Evolutionary conservation across 441 rosid species (phyloP).

Genomic region (Pelargonium citronellum): DNA sequence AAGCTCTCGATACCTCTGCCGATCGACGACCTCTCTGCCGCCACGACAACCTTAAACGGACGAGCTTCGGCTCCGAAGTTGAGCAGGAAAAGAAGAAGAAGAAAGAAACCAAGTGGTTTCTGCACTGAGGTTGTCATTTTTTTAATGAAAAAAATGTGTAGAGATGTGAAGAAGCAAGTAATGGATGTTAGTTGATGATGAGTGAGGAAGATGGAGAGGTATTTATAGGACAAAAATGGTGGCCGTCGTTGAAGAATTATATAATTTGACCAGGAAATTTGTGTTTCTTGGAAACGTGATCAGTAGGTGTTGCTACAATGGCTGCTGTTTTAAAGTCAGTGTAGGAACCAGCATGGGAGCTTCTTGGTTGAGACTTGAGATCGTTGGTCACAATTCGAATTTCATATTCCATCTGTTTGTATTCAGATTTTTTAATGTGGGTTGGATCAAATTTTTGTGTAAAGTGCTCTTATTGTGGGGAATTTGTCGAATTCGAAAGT

Average conservation of each 20-base stretch:
- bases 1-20: conserved; percentile 28
- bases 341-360: no score
- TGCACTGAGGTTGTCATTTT: conserved; percentile 22
- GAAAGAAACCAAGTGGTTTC: conserved; percentile 20
- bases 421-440: no score
- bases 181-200: background rate
- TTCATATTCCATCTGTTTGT: no score
- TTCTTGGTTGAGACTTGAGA: background rate
- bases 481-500: no score
- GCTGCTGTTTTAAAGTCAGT: no score
- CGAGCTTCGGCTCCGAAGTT: conserved; percentile 35
- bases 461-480: no score
- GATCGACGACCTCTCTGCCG: conserved; percentile 15
- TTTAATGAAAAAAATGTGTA: background rate
- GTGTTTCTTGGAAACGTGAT: background rate
- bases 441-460: no score
- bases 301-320: no score
- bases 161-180: background rate
- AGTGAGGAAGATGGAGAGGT: no score
- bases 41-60: conserved; percentile 36
- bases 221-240: background rate
- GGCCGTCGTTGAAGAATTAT: background rate
- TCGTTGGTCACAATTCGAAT: no score
- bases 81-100: conserved; percentile 28
- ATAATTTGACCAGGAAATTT: background rate